Evolutionary conservation across 2,329 filamentous ascomycete species (phyloP), one percentile per base, ranked within the genome.

Genomic region (Diaporthe sp.): DNA sequence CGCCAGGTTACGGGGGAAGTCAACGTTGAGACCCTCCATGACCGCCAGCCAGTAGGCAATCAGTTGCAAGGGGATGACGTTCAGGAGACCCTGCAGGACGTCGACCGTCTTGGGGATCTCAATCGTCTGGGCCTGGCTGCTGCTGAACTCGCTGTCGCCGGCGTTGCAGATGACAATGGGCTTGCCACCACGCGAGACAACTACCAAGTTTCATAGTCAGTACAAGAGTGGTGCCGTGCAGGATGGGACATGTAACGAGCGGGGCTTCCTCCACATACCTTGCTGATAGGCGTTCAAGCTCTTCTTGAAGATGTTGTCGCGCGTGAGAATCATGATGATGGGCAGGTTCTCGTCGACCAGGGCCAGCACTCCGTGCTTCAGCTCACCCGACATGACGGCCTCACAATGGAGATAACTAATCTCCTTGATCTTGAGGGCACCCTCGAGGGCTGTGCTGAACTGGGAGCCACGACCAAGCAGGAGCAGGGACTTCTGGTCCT

Each of bases 241-340:
- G 19, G 3, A 10, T 5, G 17, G 35, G 13, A 32, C 30, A 30
- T 22, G 10, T 8, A 19, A 12, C 47, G 53, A n/a, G 27, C n/a
- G 47, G 19, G 37, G 30, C 51, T 66, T 25, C 15, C 6, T 39
- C 4, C 55, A 83, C 89, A 83, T 88, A 94, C 93, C 92, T 89
- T 99, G 97, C 87, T 99, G 97, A 86, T 98, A 99, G 81, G 97
- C 97, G 85, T 99, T 99, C 81, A 99, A 90, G n/a, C 97, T 98
- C 89, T 99, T 99, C 84, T 94, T 94, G 88, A 99, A 99, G 82
- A 99, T 93, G 80, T 95, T 91, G 83, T 99, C 97, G 75, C 97
- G 94, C 71, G 97, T 99, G 76, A 99, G 90, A 82, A 99, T 98
- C 97, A 99, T 99, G 86, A 99, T 98, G 84, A 99, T 99, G 76